A percentile compares a stretch with the other conserved stretches of the same genome.
Conservation (phyloP, 163 green algal species). For the Scenedesmus sp. region DNA sequence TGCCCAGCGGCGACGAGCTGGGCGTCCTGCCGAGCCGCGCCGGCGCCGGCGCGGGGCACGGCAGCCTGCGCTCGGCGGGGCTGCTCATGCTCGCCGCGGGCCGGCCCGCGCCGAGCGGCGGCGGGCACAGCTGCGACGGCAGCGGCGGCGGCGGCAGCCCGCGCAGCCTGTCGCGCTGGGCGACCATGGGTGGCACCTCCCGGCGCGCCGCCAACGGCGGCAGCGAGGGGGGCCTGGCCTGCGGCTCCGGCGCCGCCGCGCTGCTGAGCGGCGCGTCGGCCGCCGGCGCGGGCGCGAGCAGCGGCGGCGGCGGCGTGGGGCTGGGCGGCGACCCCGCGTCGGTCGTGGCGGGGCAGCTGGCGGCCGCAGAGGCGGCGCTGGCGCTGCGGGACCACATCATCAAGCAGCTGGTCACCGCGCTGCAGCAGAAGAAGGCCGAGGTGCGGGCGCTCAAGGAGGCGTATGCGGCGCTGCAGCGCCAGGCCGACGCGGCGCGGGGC, state of each 20-base stretch:
- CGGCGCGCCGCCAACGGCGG: neutral
- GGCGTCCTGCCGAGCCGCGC: no score
- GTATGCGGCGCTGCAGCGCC: constrained; percentile 15
- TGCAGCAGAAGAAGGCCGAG: constrained; percentile 39
- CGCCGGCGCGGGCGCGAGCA: neutral
- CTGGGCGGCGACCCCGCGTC: no score
- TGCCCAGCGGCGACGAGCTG: no score
- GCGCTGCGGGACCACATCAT: constrained; percentile 39
- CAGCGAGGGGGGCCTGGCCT: constrained; percentile 6
- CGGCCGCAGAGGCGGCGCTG: neutral
- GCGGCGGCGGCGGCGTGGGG: neutral
- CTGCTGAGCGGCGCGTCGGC: neutral
- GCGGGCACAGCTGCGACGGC: neutral
- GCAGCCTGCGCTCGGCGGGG: constrained; percentile 12
- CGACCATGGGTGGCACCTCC: neutral
- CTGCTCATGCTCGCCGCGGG: constrained; percentile 20
- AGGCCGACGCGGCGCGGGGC: constrained; percentile 1
- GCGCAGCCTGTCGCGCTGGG: constrained; percentile 18
- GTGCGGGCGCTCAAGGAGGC: constrained; percentile 20
- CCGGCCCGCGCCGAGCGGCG: neutral
- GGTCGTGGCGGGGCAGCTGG: neutral
- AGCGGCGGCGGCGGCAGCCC: constrained; percentile 14
- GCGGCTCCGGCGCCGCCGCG: neutral
- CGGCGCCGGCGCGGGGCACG: no score
- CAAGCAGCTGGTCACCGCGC: constrained; percentile 22